A percentile compares a stretch with the other conserved stretches of the same genome.
Evolutionary conservation across 2,329 filamentous ascomycete species (phyloP).

Genomic region (Nannizzia gypsea): DNA sequence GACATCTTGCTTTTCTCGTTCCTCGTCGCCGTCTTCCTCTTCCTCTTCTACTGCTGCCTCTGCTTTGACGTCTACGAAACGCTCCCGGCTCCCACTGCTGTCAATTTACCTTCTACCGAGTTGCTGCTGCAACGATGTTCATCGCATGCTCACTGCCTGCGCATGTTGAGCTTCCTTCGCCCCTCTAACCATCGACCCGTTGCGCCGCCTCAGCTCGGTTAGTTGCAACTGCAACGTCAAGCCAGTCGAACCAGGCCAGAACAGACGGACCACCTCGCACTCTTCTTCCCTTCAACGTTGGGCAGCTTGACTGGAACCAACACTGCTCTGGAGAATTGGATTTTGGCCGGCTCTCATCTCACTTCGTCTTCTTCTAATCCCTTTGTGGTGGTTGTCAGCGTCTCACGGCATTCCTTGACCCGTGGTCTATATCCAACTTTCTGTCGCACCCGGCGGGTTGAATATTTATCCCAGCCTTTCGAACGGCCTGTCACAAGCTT

Average conservation of each 20-base stretch:
- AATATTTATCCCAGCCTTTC: background rate
- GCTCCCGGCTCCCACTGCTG: background rate
- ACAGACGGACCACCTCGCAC: background rate
- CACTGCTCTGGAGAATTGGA: background rate
- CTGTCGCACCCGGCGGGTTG: background rate
- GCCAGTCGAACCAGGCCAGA: background rate
- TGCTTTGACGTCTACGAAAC: background rate
- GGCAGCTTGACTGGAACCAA: background rate
- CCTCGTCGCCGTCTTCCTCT: background rate
- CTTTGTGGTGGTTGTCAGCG: background rate
- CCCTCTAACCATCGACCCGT: background rate
- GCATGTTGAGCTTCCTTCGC: background rate
- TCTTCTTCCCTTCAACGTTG: background rate
- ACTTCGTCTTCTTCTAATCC: background rate
- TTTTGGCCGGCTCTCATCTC: background rate
- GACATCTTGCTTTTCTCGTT: background rate
- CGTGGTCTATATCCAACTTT: background rate
- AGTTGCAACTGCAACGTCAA: background rate
- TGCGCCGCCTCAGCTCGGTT: background rate
- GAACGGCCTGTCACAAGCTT: background rate
- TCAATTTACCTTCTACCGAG: background rate
- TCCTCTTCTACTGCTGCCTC: no score
- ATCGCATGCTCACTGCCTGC: background rate
- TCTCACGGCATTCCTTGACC: background rate
- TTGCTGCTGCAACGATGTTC: slow-evolving; percentile 1